Evolutionary conservation across 2,329 filamentous ascomycete species (phyloP).

Genomic region (Phialophora chinensis): DNA sequence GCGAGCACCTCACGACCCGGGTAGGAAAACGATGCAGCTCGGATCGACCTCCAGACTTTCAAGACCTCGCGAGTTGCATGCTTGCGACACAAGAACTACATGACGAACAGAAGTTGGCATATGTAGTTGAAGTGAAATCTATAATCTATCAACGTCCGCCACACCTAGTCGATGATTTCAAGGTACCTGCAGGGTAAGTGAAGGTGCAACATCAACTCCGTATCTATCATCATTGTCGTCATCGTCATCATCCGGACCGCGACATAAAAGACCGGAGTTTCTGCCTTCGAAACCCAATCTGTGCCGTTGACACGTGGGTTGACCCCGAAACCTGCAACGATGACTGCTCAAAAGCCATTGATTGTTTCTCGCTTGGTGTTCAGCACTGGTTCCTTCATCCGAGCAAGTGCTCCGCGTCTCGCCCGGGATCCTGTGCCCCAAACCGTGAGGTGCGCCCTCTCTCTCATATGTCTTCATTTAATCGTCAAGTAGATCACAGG

Average conservation of each 20-base stretch:
- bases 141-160: background rate
- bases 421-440: background rate
- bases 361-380: background rate
- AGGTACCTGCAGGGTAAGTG: background rate
- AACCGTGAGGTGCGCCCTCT: background rate
- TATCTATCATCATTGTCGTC: background rate
- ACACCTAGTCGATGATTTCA: background rate
- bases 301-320: background rate
- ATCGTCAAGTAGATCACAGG: slow-evolving; percentile 49
- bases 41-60: background rate
- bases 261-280: background rate
- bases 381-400: background rate
- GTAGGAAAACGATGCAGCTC: no score
- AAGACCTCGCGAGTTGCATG: background rate
- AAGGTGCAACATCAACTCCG: background rate
- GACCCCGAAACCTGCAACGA: background rate
- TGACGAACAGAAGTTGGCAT: background rate
- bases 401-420: background rate
- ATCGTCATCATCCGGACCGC: background rate
- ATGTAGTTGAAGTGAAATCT: background rate
- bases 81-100: background rate
- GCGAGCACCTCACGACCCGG: no score
- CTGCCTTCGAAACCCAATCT: background rate
- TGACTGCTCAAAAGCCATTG: slow-evolving; percentile 33
- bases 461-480: background rate